Evolutionary conservation across 768 basidiomycete genomes (phyloP), one percentile per base, ranked within the genome.

Genomic region (Lactarius indigo): DNA sequence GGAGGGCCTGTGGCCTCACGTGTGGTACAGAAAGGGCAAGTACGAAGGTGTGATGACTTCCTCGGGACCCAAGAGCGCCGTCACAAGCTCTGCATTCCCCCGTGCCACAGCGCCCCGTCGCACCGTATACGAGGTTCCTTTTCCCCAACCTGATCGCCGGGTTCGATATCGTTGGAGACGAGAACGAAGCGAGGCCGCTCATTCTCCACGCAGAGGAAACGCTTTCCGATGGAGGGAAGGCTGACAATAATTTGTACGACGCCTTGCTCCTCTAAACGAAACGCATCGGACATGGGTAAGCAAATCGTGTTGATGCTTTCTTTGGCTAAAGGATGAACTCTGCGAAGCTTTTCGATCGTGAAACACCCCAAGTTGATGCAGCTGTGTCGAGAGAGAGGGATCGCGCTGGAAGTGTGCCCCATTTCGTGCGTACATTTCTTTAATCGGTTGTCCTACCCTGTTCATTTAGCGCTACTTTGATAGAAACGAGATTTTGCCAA

Each of bases 191-290:
- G 28, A 80, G 78, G 31, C 91, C 91, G 0, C 91, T 90, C 75
- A 81, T 92, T 56, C 86, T 92, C 71, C 91, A 92, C 71, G 90
- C 89, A 0, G 91, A 91, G 23, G 91, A 92, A 76, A 92, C 91
- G 0, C 80, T 89, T 23, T 88, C 89, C 5, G 91, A 92, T 73
- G 91, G 91, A 7, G 85, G 84, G 5, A 76, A 79, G 20, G 86
- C 87, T n/a, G 91, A 93, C 65, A 75, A 81, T 58, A 92, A 92
- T 72, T 75, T 92, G 33, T 92, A 89, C 69, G 91, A 93, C 72
- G 90, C 91, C 7, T 85, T 93, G 59, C 77, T 92, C 44, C 78
- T 92, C 9, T 90, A 87, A 15, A 90, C 91, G 9, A 91, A 86
- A 73, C 84, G 90, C 28, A 92, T 92, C 61, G 91, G 91, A 0